A percentile compares a stretch with the other conserved stretches of the same genome.
These are phyloP conservation scores for Bertia moriformis DNA, from an alignment of 2,329 filamentous ascomycete species.

Conservation along the genomic window DNA sequence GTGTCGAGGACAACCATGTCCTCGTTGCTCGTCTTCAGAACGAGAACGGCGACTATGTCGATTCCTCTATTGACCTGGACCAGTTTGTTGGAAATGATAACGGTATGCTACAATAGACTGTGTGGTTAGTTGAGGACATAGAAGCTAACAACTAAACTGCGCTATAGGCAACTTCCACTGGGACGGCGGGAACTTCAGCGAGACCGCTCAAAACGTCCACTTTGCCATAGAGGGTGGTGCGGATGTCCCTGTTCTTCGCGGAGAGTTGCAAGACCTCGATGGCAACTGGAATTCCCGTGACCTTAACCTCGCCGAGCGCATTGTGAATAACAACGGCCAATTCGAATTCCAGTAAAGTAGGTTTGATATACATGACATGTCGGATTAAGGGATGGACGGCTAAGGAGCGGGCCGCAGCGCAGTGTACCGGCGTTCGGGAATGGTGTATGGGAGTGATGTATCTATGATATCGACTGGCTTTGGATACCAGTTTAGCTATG, in stretches of 20 bases:
- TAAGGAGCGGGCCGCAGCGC: too few species aligned
- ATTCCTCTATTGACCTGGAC: conserved; percentile 1
- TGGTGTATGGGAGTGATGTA: too few species aligned
- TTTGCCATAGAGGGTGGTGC: background rate
- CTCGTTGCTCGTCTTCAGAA: background rate
- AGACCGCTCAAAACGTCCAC: background rate
- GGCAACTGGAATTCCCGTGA: background rate
- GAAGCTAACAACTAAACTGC: too few species aligned
- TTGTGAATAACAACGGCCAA: background rate
- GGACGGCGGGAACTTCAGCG: background rate
- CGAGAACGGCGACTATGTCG: background rate
- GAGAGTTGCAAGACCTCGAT: background rate
- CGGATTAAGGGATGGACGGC: background rate
- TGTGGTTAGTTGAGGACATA: too few species aligned
- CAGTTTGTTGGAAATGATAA: conserved; percentile 1
- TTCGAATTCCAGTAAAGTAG: background rate
- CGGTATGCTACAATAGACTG: background rate
- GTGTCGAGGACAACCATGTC: background rate
- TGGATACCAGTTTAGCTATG: too few species aligned
- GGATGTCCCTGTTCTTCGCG: background rate
- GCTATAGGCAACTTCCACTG: background rate
- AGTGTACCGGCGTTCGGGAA: too few species aligned
- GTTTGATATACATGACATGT: too few species aligned
- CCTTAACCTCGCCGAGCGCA: background rate
- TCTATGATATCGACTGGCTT: too few species aligned